Evolutionary conservation across 2,329 filamentous ascomycete genomes (phyloP).

Genomic region (Tolypocladium pustulatum): DNA sequence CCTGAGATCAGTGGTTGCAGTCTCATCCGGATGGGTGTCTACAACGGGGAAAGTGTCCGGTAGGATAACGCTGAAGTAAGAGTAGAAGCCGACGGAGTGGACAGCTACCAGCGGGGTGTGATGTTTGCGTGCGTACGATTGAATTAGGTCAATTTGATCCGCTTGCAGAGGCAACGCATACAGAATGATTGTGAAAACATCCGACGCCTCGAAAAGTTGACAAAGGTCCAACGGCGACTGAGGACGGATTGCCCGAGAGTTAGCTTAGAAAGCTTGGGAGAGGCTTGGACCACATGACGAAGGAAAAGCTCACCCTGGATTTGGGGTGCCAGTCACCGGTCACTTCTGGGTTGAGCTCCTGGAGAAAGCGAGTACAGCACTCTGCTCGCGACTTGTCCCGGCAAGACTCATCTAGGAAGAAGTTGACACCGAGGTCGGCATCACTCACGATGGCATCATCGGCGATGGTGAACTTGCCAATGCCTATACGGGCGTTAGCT

Average conservation of each 20-base stretch:
- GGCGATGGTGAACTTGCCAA: slow-evolving; percentile 84
- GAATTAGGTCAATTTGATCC: slow-evolving; percentile 32
- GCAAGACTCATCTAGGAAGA: slow-evolving; percentile 77
- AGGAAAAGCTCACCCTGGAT: slow-evolving; percentile 17
- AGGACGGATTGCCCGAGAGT: not conserved
- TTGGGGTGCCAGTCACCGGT: slow-evolving; percentile 59
- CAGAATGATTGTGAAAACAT: slow-evolving; percentile 41
- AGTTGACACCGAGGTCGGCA: slow-evolving; percentile 86
- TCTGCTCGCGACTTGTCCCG: slow-evolving; percentile 70
- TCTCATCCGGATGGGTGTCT: slow-evolving; percentile 87
- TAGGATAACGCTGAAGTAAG: slow-evolving; percentile 71
- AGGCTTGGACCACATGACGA: not conserved
- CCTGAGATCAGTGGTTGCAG: slow-evolving; percentile 74
- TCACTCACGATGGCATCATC: slow-evolving; percentile 71
- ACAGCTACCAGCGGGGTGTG: slow-evolving; percentile 69
- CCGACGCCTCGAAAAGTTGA: slow-evolving; percentile 28
- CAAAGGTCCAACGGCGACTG: slow-evolving; percentile 24
- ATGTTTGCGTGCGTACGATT: slow-evolving; percentile 38
- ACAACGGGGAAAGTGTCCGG: slow-evolving; percentile 81
- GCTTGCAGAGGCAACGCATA: slow-evolving; percentile 39
- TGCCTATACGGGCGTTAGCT: slow-evolving; percentile 38
- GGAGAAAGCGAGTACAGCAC: slow-evolving; percentile 63
- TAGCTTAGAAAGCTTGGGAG: not conserved
- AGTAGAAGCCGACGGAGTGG: slow-evolving; percentile 87
- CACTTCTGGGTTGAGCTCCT: slow-evolving; percentile 90